Conservation (phyloP, 768 basidiomycete genomes). For the Pleurotus djamor region DNA sequence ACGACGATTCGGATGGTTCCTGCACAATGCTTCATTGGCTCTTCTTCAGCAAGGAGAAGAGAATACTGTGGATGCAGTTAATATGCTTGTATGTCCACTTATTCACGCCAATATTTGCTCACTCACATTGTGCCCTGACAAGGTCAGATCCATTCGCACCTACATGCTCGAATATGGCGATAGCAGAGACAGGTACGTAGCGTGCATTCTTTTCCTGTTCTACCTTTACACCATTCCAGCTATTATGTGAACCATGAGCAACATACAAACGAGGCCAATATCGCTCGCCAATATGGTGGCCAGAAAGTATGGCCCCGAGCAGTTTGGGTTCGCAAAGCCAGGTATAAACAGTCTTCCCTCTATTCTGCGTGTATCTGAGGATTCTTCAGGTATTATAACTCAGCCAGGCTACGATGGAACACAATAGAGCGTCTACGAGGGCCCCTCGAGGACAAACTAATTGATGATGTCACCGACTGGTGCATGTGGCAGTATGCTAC, state of each 20-base stretch:
- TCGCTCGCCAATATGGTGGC: slow-evolving; percentile 64
- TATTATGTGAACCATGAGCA: slow-evolving; percentile 57
- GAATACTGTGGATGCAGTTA: slow-evolving; percentile 79
- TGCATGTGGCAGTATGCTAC: slow-evolving; percentile 74
- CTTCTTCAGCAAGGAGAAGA: slow-evolving; percentile 75
- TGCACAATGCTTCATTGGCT: slow-evolving; percentile 69
- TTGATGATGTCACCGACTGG: slow-evolving; percentile 76
- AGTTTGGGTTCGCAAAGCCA: slow-evolving; percentile 62
- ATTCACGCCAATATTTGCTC: not conserved
- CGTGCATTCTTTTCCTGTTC: not conserved
- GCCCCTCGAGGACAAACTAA: slow-evolving; percentile 55
- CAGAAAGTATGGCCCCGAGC: slow-evolving; percentile 81
- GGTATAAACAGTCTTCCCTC: slow-evolving; percentile 31
- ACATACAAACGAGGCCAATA: slow-evolving; percentile 57
- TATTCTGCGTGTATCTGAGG: slow-evolving; percentile 1
- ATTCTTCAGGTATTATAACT: slow-evolving; percentile 53
- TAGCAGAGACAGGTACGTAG: slow-evolving; percentile 47
- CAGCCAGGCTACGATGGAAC: slow-evolving; percentile 70
- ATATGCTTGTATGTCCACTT: slow-evolving; percentile 53
- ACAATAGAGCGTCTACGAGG: slow-evolving; percentile 66
- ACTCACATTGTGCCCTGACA: not conserved
- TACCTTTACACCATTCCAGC: slow-evolving; percentile 23
- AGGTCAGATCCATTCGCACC: slow-evolving; percentile 69
- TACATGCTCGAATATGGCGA: slow-evolving; percentile 78
- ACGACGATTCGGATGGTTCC: slow-evolving; percentile 61